Conservation (phyloP, 225 moss, liverwort and hornwort genomes). For the Neckera pumila region DNA sequence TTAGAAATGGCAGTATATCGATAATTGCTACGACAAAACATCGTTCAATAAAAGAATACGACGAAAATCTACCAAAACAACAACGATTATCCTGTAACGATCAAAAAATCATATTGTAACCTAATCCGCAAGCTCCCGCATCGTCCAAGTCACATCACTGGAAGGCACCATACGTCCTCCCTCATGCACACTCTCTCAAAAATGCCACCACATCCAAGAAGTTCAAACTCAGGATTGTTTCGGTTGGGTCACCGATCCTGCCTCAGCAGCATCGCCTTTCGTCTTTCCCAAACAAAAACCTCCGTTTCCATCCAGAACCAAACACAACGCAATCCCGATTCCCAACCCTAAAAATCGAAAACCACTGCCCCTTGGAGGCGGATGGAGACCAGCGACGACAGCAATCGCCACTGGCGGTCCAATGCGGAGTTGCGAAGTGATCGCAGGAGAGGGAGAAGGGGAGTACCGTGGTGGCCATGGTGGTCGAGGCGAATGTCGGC, state of each 20-base stretch:
- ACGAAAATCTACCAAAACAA: not conserved
- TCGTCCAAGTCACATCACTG: not conserved
- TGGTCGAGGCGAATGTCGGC: not conserved
- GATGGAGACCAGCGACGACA: not conserved
- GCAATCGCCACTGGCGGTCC: not conserved
- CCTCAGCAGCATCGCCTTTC: not conserved
- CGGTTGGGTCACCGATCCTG: not conserved
- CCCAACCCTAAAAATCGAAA: not conserved
- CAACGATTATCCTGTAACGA: not conserved
- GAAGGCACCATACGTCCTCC: not conserved
- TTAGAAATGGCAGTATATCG: not conserved
- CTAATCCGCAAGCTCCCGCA: not conserved
- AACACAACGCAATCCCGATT: not conserved
- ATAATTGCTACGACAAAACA: not conserved
- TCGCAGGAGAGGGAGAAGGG: not conserved
- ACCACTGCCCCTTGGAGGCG: not conserved
- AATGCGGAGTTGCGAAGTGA: not conserved
- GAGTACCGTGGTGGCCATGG: conserved; percentile 22
- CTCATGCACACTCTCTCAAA: not conserved
- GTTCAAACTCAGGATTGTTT: not conserved
- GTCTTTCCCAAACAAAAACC: no score
- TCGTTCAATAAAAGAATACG: not conserved
- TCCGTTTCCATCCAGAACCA: not conserved
- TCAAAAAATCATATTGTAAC: not conserved
- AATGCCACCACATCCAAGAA: not conserved